Evolutionary conservation across 805 yeast genomes (phyloP), one percentile per base, ranked within the genome.

Genomic region (Ogataea neopini): DNA sequence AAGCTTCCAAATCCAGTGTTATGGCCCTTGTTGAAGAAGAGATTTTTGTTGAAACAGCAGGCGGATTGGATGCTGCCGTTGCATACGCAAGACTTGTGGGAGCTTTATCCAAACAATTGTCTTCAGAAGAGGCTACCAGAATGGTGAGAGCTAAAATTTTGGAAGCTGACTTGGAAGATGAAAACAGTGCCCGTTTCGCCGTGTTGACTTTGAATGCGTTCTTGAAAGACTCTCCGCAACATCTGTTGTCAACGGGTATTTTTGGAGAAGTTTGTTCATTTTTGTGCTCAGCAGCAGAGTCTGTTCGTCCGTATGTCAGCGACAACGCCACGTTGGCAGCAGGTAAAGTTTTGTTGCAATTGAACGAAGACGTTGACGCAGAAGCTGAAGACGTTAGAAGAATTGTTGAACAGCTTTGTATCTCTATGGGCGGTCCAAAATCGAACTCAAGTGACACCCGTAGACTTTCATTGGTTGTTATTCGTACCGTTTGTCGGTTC

Each of bases 51-150:
- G 59, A 51, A 2, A 18, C 33, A 6, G 50, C 45, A 5, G 56
- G 65, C 4, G 70, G 66, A 17, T 77, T 75, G 56, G 89, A 82
- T 49, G 81, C 83, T 51, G 86, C 86, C 4, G 81, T 83, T 52
- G 84, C 92, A 1, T 84, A 86, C 59, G 96, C 95, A 17, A 81
- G 77, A 63, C 74, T 87, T 54, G 76, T 88, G 49, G 96, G 96
- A 40, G 79, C 94, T 0, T 70, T 89, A 36, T 79, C 96, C 1
- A 81, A 77, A 56, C 81, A 84, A 30, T 70, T 88, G 60, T 77
- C 83, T 0, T 53, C 68, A 2, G 86, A 81, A 2, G 94, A 86
- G 65, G 87, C 88, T 3, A 61, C 68, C 6, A 74, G 73, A 37
- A 81, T 87, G 53, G 64, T 87, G 56, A 77, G 70, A 47, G 68